Evolutionary conservation across 2,329 filamentous ascomycete species (phyloP).

Genomic region (Dothidotthia symphoricarpi): DNA sequence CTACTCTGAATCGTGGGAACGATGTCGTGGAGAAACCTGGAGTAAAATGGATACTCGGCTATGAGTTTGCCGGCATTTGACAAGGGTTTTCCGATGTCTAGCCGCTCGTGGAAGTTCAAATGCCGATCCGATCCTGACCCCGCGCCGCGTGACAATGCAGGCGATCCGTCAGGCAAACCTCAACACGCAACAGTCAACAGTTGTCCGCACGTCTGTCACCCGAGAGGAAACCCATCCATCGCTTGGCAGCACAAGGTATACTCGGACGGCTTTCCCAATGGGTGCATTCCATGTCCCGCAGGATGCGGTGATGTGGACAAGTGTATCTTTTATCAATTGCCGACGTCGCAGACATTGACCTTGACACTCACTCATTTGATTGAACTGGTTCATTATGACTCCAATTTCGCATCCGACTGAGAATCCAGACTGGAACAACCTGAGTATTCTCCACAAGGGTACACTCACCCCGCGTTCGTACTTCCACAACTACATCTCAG

Average conservation of each 20-base stretch:
- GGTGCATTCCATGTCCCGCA: conserved; percentile 8
- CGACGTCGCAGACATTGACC: neutral
- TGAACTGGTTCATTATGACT: conserved; percentile 16
- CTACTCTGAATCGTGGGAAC: conserved; percentile 6
- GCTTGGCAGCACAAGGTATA: conserved; percentile 12
- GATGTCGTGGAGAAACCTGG: no score
- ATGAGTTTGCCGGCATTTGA: no score
- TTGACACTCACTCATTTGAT: conserved; percentile 2
- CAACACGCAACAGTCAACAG: conserved; percentile 7
- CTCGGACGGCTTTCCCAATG: conserved; percentile 25
- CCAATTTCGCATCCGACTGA: conserved; percentile 21
- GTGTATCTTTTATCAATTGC: conserved; percentile 6
- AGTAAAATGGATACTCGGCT: no score
- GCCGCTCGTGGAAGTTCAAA: no score
- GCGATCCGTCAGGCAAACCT: conserved; percentile 1
- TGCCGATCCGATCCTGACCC: neutral
- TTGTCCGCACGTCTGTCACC: conserved; percentile 8
- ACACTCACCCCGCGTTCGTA: conserved; percentile 57
- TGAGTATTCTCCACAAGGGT: conserved; percentile 59
- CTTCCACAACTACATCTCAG: conserved; percentile 55
- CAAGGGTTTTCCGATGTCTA: no score
- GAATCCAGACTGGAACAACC: conserved; percentile 62
- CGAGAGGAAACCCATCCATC: conserved; percentile 5
- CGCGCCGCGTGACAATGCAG: neutral
- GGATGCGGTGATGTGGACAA: conserved; percentile 1